These are phyloP conservation scores for Yarrowia deformans DNA, from an alignment of 805 yeast genomes.

Conservation along the genomic window DNA sequence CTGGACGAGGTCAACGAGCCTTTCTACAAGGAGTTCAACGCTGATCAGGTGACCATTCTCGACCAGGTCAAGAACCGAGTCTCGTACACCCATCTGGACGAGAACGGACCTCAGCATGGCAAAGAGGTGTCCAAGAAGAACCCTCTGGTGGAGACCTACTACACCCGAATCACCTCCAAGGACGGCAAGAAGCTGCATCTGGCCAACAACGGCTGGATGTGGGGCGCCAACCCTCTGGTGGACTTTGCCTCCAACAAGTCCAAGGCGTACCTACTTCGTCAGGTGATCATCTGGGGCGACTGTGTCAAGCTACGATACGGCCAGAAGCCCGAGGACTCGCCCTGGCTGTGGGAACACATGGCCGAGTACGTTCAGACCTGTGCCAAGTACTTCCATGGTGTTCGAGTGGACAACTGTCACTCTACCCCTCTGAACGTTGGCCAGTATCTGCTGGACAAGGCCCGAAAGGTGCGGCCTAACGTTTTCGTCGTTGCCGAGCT, in stretches of 20 bases:
- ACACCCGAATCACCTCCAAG: slow-evolving; percentile 68
- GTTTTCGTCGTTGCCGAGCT: slow-evolving; percentile 93
- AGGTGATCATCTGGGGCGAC: slow-evolving; percentile 97
- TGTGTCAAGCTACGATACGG: slow-evolving; percentile 95
- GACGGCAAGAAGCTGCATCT: slow-evolving; percentile 65
- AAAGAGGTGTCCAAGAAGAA: slow-evolving; percentile 63
- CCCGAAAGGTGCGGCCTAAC: slow-evolving; percentile 83
- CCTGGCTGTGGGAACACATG: slow-evolving; percentile 89
- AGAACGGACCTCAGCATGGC: slow-evolving; percentile 73
- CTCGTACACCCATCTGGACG: slow-evolving; percentile 76
- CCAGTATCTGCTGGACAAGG: slow-evolving; percentile 83
- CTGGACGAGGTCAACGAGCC: slow-evolving; percentile 81
- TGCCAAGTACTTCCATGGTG: slow-evolving; percentile 82
- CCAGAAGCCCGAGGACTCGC: slow-evolving; percentile 76
- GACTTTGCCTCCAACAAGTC: slow-evolving; percentile 88
- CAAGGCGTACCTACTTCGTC: slow-evolving; percentile 84
- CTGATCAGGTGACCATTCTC: slow-evolving; percentile 69
- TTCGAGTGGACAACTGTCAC: slow-evolving; percentile 94
- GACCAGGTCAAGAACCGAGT: slow-evolving; percentile 78
- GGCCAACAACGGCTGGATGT: slow-evolving; percentile 98
- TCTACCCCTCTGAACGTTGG: slow-evolving; percentile 97
- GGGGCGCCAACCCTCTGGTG: slow-evolving; percentile 94
- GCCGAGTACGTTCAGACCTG: slow-evolving; percentile 71
- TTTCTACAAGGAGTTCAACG: slow-evolving; percentile 75
- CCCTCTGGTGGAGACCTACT: slow-evolving; percentile 87